These are phyloP conservation scores for Colletotrichum sp. DNA, from an alignment of 2,329 filamentous ascomycete species.

Conservation along the genomic window DNA sequence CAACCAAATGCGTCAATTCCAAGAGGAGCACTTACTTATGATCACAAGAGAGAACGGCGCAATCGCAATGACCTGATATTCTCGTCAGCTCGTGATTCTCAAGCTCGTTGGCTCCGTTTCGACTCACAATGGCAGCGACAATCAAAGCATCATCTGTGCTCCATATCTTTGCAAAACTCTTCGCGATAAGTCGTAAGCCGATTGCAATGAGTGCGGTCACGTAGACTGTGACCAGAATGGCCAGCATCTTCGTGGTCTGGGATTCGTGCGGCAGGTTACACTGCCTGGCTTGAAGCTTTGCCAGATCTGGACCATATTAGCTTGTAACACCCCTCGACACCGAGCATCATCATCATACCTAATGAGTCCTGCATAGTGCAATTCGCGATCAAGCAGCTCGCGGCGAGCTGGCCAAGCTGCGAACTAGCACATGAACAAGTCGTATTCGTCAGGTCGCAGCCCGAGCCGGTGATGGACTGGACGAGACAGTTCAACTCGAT, in stretches of 20 bases:
- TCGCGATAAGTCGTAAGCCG: background rate
- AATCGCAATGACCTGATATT: background rate
- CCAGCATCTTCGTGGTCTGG: background rate
- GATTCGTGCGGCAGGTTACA: slow-evolving; percentile 19
- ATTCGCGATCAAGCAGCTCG: slow-evolving; percentile 9
- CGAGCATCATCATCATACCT: background rate
- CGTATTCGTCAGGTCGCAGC: slow-evolving; percentile 19
- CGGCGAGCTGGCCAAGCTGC: background rate
- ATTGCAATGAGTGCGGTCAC: background rate
- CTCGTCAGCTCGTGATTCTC: background rate
- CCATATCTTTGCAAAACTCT: slow-evolving; percentile 1
- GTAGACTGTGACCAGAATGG: slow-evolving; percentile 4
- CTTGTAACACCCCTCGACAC: background rate
- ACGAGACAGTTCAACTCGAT: background rate
- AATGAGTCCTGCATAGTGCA: slow-evolving; percentile 22
- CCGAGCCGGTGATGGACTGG: slow-evolving; percentile 1
- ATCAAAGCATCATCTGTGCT: slow-evolving; percentile 7
- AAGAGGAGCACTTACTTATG: background rate
- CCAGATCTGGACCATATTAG: background rate
- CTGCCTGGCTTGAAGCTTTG: slow-evolving; percentile 9
- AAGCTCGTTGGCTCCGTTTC: background rate
- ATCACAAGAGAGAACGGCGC: slow-evolving; percentile 7
- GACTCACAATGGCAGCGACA: slow-evolving; percentile 1
- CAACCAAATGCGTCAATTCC: background rate
- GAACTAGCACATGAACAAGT: slow-evolving; percentile 15